Percentiles rank a stretch among this genome's conserved stretches.
phyloP scores from a whole-genome alignment of 805 yeast genomes.

The Spathaspora boniae region DNA sequence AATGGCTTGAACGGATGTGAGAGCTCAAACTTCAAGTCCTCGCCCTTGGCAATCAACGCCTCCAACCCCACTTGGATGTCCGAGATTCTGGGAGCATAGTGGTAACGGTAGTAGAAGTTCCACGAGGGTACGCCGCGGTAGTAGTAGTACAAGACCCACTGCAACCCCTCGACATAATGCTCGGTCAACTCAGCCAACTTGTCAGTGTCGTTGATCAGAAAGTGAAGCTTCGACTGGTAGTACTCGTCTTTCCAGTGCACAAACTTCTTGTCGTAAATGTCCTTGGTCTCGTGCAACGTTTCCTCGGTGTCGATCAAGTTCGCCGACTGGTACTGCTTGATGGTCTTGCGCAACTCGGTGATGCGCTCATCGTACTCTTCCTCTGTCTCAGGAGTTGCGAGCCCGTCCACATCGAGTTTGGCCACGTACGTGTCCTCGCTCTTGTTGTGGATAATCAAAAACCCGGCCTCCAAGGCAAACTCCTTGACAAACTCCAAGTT shows the following conservation, averaged over 20 bases:
- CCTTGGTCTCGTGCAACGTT: conserved; percentile 45
- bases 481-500: conserved; percentile 60
- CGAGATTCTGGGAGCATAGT: conserved; percentile 92
- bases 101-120: conserved; percentile 91
- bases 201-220: conserved; percentile 58
- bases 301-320: conserved; percentile 59
- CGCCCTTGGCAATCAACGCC: conserved; percentile 34
- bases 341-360: conserved; percentile 45
- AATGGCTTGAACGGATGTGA: conserved; percentile 88
- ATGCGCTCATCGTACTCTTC: conserved; percentile 60
- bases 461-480: conserved; percentile 64
- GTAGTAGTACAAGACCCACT: conserved; percentile 93
- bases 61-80: conserved; percentile 75
- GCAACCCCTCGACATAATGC: conserved; percentile 90
- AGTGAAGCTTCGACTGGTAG: conserved; percentile 75
- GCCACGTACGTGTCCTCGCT: conserved; percentile 55
- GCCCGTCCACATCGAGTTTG: conserved; percentile 69
- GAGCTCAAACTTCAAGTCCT: conserved; percentile 47
- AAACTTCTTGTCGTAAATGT: conserved; percentile 70
- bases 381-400: conserved; percentile 61
- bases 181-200: conserved; percentile 61
- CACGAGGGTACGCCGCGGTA: conserved; percentile 90
- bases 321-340: conserved; percentile 66
- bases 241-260: conserved; percentile 81
- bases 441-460: conserved; percentile 62